A percentile compares a stretch with the other conserved stretches of the same genome.
These are phyloP conservation scores for Rauvolfia tetraphylla DNA, from an alignment of 257 asterid genomes.

Conservation along the genomic window DNA sequence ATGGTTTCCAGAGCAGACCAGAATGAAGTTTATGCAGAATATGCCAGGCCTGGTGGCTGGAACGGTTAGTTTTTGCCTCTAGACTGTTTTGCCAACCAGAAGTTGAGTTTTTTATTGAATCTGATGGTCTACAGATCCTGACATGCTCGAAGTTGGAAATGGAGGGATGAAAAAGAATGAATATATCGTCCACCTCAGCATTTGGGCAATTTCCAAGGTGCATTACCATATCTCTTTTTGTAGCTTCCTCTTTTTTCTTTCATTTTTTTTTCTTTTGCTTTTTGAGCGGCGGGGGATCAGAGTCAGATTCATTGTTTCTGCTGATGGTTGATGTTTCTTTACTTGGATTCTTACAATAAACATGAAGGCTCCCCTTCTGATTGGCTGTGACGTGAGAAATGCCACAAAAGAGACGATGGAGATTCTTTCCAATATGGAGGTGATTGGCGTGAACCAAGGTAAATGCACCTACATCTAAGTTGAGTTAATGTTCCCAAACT, in stretches of 20 bases:
- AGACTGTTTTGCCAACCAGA: neutral
- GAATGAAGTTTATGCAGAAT: constrained; percentile 75
- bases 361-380: constrained; percentile 74
- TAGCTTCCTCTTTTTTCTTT: neutral
- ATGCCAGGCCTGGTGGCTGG: constrained; percentile 95
- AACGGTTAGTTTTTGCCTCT: no score
- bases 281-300: neutral
- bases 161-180: constrained; percentile 91
- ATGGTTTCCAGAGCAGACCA: constrained; percentile 84
- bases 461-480: no score
- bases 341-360: neutral
- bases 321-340: neutral
- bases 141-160: constrained; percentile 94
- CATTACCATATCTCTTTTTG: neutral
- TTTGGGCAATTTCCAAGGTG: constrained; percentile 91
- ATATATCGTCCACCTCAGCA: constrained; percentile 73
- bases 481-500: no score
- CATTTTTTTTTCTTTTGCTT: neutral
- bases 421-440: constrained; percentile 64
- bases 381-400: constrained; percentile 83
- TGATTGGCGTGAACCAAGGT: constrained; percentile 79
- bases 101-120: neutral
- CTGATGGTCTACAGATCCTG: constrained; percentile 54
- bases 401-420: constrained; percentile 43
- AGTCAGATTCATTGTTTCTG: no score